phyloP scores from a whole-genome alignment of 352 stramenopile species.

The Phytophthora parvispora region DNA sequence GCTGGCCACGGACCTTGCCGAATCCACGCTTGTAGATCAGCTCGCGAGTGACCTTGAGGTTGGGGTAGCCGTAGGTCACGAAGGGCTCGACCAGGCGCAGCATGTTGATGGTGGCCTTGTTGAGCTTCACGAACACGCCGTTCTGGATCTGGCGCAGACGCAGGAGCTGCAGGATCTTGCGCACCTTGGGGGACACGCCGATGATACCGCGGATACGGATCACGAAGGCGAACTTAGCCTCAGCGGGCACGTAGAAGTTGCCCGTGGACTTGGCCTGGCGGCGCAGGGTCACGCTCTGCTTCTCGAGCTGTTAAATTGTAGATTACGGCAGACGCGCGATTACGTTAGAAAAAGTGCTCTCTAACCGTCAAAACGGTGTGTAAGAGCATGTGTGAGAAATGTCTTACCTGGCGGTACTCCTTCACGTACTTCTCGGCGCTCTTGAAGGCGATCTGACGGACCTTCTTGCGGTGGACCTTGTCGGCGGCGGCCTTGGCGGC shows the following conservation, averaged over 20 bases:
- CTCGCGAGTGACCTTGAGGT: constrained; percentile 98
- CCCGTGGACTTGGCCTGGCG: constrained; percentile 96
- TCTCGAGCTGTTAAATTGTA: constrained; percentile 82
- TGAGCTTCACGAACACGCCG: constrained; percentile 99
- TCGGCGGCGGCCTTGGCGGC: constrained; percentile 76
- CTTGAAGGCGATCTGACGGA: constrained; percentile 94
- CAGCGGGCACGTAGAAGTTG: constrained; percentile 98
- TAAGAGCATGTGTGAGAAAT: background rate
- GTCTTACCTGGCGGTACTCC: constrained; percentile 95
- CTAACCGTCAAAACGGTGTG: background rate
- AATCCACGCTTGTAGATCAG: constrained; percentile 99
- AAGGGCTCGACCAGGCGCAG: constrained; percentile 99
- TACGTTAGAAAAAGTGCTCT: constrained; percentile 4
- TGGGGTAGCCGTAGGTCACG: constrained; percentile 99
- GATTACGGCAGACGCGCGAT: background rate
- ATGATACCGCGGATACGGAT: constrained; percentile 99
- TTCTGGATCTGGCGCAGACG: constrained; percentile 99
- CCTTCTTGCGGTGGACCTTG: constrained; percentile 90
- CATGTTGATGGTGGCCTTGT: constrained; percentile 99
- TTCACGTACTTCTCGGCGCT: constrained; percentile 99
- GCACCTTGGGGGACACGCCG: constrained; percentile 91
- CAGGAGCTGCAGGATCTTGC: constrained; percentile 99
- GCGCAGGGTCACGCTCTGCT: constrained; percentile 94
- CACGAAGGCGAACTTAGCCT: constrained; percentile 99
- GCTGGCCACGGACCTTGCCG: constrained; percentile 98